phyloP scores from a whole-genome alignment of 371 early-diverging fungal species.

The Circinella minor region DNA sequence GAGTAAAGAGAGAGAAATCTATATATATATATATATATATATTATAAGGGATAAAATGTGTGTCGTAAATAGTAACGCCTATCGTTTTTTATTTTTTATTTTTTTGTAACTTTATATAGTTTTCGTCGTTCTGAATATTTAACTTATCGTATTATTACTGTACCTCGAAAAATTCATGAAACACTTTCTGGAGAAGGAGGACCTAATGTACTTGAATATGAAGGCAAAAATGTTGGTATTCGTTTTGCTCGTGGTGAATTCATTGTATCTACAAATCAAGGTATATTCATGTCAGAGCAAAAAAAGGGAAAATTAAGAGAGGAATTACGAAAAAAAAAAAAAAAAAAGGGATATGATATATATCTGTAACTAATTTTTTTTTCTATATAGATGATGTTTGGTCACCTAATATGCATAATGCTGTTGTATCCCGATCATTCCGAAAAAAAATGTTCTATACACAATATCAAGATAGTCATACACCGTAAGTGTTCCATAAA shows the following conservation, averaged over 20 bases:
- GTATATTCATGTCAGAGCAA: slow-evolving; percentile 17
- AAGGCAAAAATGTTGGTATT: slow-evolving; percentile 53
- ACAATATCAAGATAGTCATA: slow-evolving; percentile 44
- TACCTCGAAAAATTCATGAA: slow-evolving; percentile 41
- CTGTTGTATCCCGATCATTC: slow-evolving; percentile 40
- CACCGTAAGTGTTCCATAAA: slow-evolving; percentile 24
- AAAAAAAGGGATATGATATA: no score
- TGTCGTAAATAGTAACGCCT: no score
- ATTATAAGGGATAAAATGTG: no score
- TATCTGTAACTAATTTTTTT: neutral
- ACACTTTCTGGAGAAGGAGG: slow-evolving; percentile 24
- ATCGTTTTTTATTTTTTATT: no score
- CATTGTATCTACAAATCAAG: slow-evolving; percentile 50
- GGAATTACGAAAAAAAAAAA: no score
- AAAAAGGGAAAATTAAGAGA: no score
- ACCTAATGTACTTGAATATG: slow-evolving; percentile 29
- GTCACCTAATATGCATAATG: slow-evolving; percentile 52
- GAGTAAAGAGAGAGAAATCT: neutral
- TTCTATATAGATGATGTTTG: slow-evolving; percentile 48
- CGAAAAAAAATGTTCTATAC: slow-evolving; percentile 43
- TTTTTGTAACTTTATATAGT: slow-evolving; percentile 19
- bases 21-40: no score
- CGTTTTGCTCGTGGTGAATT: slow-evolving; percentile 53
- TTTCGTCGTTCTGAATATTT: slow-evolving; percentile 41
- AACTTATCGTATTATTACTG: slow-evolving; percentile 49